These are phyloP conservation scores for Beauveria varroae DNA, from an alignment of 2,329 filamentous ascomycete species.

Conservation along the genomic window DNA sequence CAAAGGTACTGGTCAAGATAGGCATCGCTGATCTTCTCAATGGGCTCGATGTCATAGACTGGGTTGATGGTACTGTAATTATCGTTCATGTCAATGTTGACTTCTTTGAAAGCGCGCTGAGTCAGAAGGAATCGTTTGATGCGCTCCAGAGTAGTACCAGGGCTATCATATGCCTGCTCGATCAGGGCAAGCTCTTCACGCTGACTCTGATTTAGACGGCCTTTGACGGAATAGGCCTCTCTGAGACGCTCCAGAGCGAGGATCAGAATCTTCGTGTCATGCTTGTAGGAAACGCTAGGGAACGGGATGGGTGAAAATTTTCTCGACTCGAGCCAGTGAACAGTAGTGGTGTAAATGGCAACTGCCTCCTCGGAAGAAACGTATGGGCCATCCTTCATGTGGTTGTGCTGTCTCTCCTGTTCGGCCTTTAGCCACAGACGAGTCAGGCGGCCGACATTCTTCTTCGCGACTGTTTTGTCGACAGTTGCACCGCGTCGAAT, in stretches of 20 bases:
- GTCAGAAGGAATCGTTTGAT: constrained; percentile 98
- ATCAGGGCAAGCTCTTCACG: constrained; percentile 94
- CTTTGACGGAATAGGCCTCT: constrained; percentile 97
- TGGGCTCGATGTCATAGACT: constrained; percentile 97
- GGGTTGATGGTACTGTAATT: constrained; percentile 99
- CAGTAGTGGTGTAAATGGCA: constrained; percentile 96
- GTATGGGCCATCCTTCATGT: constrained; percentile 98
- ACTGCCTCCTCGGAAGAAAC: constrained; percentile 98
- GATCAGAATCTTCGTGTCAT: constrained; percentile 98
- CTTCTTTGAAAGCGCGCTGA: constrained; percentile 97
- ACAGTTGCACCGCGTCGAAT: constrained; percentile 95
- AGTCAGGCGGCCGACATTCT: constrained; percentile 92
- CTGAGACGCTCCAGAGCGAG: constrained; percentile 85
- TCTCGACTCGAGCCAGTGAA: constrained; percentile 96
- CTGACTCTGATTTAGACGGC: constrained; percentile 92
- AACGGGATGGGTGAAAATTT: constrained; percentile 99
- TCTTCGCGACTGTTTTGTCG: constrained; percentile 98
- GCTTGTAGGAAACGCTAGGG: constrained; percentile 97
- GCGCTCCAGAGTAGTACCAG: constrained; percentile 86
- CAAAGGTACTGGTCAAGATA: constrained; percentile 98
- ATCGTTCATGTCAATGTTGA: constrained; percentile 99
- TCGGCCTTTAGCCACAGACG: constrained; percentile 96
- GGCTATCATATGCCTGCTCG: constrained; percentile 96
- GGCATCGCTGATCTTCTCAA: constrained; percentile 98
- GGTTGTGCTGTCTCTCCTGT: constrained; percentile 97